phyloP scores from a whole-genome alignment of 768 basidiomycete genomes.

The Dacryopinax primogenitus region DNA sequence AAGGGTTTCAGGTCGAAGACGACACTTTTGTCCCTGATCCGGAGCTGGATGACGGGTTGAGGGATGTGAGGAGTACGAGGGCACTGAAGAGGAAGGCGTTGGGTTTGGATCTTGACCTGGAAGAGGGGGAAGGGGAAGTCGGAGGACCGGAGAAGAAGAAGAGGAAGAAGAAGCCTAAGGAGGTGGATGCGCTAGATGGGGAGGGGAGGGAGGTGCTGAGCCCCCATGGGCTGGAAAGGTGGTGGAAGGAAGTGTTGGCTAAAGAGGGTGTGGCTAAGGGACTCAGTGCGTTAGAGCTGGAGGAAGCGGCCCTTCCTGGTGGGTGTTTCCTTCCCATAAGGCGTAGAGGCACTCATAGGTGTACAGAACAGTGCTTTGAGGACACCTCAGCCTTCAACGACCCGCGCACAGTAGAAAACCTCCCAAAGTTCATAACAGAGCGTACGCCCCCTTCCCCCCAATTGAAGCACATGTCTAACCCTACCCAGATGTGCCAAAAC shows the following conservation, averaged over 20 bases:
- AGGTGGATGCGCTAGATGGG: slow-evolving; percentile 19
- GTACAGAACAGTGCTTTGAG: slow-evolving; percentile 38
- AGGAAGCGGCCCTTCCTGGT: slow-evolving; percentile 70
- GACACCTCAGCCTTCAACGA: slow-evolving; percentile 66
- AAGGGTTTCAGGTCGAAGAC: slow-evolving; percentile 14
- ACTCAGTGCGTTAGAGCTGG: slow-evolving; percentile 53
- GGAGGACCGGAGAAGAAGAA: slow-evolving; percentile 40
- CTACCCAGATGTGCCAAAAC: slow-evolving; percentile 46
- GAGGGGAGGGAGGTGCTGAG: background rate
- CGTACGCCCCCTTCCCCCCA: slow-evolving; percentile 33
- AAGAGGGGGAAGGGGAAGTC: slow-evolving; percentile 11
- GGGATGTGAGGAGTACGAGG: background rate
- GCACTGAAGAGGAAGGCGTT: background rate
- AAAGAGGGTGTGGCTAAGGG: background rate
- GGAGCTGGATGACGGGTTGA: background rate
- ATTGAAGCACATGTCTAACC: background rate
- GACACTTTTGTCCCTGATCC: background rate
- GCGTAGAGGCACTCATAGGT: background rate
- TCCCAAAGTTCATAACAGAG: slow-evolving; percentile 64
- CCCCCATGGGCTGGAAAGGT: slow-evolving; percentile 44
- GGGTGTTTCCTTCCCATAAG: slow-evolving; percentile 20
- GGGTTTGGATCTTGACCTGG: background rate
- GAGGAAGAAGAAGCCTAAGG: slow-evolving; percentile 62
- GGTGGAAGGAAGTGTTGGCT: slow-evolving; percentile 53
- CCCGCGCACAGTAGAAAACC: slow-evolving; percentile 53